phyloP scores from a whole-genome alignment of 2,329 filamentous ascomycete genomes.

The Microsporum ferrugineum region DNA sequence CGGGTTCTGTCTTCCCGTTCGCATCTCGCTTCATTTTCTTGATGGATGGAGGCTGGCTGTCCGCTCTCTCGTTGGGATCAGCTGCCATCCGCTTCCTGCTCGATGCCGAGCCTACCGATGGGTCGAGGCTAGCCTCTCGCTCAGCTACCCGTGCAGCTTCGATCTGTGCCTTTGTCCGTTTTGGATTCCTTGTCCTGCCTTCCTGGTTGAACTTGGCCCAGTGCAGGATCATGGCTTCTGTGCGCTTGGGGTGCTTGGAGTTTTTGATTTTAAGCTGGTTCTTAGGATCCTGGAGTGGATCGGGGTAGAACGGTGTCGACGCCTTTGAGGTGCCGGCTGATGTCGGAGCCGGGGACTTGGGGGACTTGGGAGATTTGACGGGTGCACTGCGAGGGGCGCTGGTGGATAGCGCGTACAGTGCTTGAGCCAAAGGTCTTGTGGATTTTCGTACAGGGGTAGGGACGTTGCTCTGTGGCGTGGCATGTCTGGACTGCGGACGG shows the following conservation, averaged over 20 bases:
- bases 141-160: slow-evolving; percentile 27
- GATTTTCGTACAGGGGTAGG: slow-evolving; percentile 22
- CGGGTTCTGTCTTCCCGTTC: slow-evolving; percentile 2
- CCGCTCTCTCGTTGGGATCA: background rate
- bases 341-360: slow-evolving; percentile 12
- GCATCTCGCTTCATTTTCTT: slow-evolving; percentile 4
- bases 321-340: slow-evolving; percentile 12
- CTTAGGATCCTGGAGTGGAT: slow-evolving; percentile 16
- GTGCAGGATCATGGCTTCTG: slow-evolving; percentile 36
- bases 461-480: slow-evolving; percentile 8
- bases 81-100: background rate
- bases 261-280: slow-evolving; percentile 29
- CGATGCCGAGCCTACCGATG: background rate
- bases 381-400: slow-evolving; percentile 3
- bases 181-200: slow-evolving; percentile 34
- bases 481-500: slow-evolving; percentile 11
- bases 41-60: background rate
- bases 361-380: slow-evolving; percentile 8
- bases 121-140: slow-evolving; percentile 5
- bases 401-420: slow-evolving; percentile 6
- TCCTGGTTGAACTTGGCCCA: slow-evolving; percentile 35
- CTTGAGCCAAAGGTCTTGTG: slow-evolving; percentile 7
- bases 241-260: slow-evolving; percentile 35
- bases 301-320: slow-evolving; percentile 14
- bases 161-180: slow-evolving; percentile 35